These are phyloP conservation scores for Cordia subcordata DNA, from an alignment of 257 asterid species.

Conservation along the genomic window DNA sequence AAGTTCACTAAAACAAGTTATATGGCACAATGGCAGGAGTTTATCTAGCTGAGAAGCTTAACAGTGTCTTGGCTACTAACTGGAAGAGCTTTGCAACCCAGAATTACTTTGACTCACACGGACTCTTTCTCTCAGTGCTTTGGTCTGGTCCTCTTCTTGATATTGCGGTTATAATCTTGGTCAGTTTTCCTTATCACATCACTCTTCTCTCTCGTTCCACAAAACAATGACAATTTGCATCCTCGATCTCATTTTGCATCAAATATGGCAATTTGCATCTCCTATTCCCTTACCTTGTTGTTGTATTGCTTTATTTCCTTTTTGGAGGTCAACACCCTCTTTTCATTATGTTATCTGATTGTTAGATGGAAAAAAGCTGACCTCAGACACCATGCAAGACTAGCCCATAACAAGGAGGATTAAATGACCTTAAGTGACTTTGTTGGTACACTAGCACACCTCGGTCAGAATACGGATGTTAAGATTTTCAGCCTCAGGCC, in stretches of 20 bases:
- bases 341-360: conserved; percentile 67
- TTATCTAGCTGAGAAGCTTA: conserved; percentile 83
- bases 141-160: conserved; percentile 97
- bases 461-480: too few relatives aligned
- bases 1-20: neutral
- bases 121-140: conserved; percentile 79
- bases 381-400: conserved; percentile 88
- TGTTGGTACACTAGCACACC: neutral
- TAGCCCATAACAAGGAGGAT: conserved; percentile 62
- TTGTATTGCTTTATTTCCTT: neutral
- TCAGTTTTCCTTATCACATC: conserved; percentile 22
- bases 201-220: neutral
- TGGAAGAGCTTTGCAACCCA: conserved; percentile 93
- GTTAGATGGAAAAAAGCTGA: conserved; percentile 90
- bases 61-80: conserved; percentile 55
- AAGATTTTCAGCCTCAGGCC: too few relatives aligned
- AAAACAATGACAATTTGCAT: too few relatives aligned
- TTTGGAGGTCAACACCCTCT: conserved; percentile 82
- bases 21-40: conserved; percentile 81
- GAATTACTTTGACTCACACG: conserved; percentile 78
- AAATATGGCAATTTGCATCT: conserved; percentile 2
- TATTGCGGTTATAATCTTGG: conserved; percentile 74
- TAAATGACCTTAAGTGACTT: conserved; percentile 24
- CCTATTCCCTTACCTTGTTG: neutral
- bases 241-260: neutral